Percentiles rank a stretch among this genome's conserved stretches.
Evolutionary conservation across 768 basidiomycete genomes (phyloP).

Genomic region (Sutorius australiensis): DNA sequence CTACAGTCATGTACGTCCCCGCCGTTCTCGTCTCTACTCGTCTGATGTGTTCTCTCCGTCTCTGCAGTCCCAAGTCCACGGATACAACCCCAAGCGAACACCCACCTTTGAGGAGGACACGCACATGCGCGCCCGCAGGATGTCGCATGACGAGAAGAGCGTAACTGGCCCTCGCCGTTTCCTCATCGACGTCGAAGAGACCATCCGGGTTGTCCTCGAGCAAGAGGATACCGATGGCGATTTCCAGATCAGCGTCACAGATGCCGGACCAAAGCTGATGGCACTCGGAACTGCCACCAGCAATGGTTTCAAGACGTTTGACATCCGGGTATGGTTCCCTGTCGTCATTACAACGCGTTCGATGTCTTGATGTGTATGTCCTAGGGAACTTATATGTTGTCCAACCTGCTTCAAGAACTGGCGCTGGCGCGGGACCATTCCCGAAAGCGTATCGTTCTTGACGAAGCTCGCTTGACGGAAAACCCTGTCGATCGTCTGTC

Average conservation of each 20-base stretch:
- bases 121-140: conserved; percentile 67
- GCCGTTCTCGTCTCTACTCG: neutral
- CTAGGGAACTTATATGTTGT: conserved; percentile 98
- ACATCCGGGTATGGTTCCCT: conserved; percentile 68
- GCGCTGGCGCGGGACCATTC: conserved; percentile 94
- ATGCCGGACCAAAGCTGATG: conserved; percentile 96
- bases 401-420: conserved; percentile 97
- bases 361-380: conserved; percentile 12
- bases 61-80: conserved; percentile 63
- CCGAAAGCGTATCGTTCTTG: conserved; percentile 95
- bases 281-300: conserved; percentile 94
- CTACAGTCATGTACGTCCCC: conserved; percentile 70
- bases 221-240: conserved; percentile 98
- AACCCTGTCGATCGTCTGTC: conserved; percentile 96
- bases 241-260: conserved; percentile 94
- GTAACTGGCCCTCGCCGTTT: conserved; percentile 79
- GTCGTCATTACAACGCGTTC: neutral
- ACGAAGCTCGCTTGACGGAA: conserved; percentile 95
- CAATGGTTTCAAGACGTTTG: conserved; percentile 97
- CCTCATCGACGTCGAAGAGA: conserved; percentile 97
- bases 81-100: conserved; percentile 64
- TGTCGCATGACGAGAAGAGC: conserved; percentile 93
- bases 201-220: conserved; percentile 91
- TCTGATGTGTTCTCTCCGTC: conserved; percentile 16
- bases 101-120: conserved; percentile 77